These are phyloP conservation scores for Quercus tomentella DNA, from an alignment of 331 rosid species.

Conservation along the genomic window DNA sequence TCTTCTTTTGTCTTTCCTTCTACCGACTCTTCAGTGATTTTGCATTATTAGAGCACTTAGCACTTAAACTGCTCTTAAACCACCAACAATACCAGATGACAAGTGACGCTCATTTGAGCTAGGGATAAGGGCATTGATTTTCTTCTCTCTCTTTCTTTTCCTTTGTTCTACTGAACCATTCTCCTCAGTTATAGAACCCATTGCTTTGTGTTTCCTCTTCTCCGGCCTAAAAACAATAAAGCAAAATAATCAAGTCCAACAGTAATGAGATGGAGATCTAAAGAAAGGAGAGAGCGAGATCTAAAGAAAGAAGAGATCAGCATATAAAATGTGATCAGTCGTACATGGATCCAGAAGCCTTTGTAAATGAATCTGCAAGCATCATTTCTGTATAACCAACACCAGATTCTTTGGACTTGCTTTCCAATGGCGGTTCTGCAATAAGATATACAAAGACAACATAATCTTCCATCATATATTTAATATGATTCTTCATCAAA, in stretches of 20 bases:
- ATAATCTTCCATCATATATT: conserved; percentile 3
- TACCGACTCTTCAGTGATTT: conserved; percentile 16
- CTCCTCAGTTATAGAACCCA: conserved; percentile 19
- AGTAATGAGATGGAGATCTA: not conserved
- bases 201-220: conserved; percentile 31
- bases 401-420: conserved; percentile 33
- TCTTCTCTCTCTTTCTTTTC: conserved; percentile 40
- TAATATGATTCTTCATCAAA: conserved; percentile 3
- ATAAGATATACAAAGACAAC: not conserved
- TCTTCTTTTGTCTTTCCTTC: conserved; percentile 16
- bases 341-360: conserved; percentile 38
- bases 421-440: conserved; percentile 75
- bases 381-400: conserved; percentile 18
- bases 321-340: not conserved
- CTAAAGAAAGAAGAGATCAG: not conserved
- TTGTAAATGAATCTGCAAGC: conserved; percentile 41
- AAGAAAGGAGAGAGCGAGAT: not conserved
- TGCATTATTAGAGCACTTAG: conserved; percentile 22
- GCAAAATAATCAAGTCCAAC: not conserved
- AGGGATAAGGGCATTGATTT: conserved; percentile 9
- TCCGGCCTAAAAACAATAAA: conserved; percentile 33
- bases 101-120: conserved; percentile 8
- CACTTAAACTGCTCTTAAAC: conserved; percentile 23
- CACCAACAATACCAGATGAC: conserved; percentile 17
- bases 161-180: conserved; percentile 17